Evolutionary conservation across 192 early-diverging fungal species (phyloP).

Genomic region (Podila clonocystis): DNA sequence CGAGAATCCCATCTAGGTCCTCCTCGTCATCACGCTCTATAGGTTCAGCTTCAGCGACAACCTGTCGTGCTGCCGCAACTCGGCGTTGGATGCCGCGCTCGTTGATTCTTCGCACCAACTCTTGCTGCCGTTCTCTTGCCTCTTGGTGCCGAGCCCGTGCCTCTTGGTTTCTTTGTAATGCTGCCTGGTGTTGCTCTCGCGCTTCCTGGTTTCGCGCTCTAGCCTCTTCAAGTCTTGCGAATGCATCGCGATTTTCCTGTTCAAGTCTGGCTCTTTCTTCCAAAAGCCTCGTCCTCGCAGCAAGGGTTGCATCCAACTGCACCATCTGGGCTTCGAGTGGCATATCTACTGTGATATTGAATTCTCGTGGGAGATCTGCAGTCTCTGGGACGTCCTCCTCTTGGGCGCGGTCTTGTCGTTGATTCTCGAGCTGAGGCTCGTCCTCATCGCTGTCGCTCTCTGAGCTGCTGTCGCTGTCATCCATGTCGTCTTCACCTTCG

Average conservation of each 20-base stretch:
- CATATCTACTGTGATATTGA: too few species aligned
- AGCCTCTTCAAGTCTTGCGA: too few species aligned
- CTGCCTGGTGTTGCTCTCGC: not conserved
- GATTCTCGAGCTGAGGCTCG: not conserved
- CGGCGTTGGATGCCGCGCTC: constrained; percentile 15
- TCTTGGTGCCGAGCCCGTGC: not conserved
- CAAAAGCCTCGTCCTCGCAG: too few species aligned
- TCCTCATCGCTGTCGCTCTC: constrained; percentile 2
- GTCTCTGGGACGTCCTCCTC: not conserved
- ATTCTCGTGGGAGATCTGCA: too few species aligned
- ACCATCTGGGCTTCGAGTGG: too few species aligned
- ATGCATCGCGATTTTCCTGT: too few species aligned
- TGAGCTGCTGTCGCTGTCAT: not conserved
- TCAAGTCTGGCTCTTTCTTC: too few species aligned
- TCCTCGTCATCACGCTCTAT: constrained; percentile 48
- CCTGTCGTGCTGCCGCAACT: constrained; percentile 1
- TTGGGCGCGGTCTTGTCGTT: not conserved
- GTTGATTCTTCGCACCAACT: constrained; percentile 31
- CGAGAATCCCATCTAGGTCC: constrained; percentile 80
- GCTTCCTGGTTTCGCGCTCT: not conserved
- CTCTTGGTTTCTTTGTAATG: not conserved
- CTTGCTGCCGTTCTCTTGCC: constrained; percentile 8
- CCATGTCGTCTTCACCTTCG: constrained; percentile 31
- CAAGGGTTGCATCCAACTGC: too few species aligned
- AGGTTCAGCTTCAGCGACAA: not conserved